Base-by-base conservation (phyloP, 1,284 basidiomycete species). In the Sporisorium scitamineum region DNA sequence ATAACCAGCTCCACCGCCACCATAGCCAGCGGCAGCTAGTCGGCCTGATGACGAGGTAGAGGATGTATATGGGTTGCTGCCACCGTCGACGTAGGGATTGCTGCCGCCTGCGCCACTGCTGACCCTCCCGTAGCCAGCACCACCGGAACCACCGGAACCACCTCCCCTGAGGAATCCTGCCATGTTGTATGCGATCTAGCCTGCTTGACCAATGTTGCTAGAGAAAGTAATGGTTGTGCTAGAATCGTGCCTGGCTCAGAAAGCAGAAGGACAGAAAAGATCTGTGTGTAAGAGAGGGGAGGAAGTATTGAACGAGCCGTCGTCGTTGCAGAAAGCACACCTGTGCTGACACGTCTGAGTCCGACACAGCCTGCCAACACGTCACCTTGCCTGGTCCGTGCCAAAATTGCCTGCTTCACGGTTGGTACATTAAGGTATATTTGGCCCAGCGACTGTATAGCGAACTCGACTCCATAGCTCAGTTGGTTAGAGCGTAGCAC, bases 401-500 rank as follows among this genome's bases (percentile, higher is more conserved):
- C 47, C 26, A n/a, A n/a, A n/a, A n/a, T n/a, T n/a, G n/a, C n/a
- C n/a, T 13, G 26, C 5, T 8, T 44, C 10, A 44, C 2, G 2
- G n/a, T n/a, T 18, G 52, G 41, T 13, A 20, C 32, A 34, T 51
- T 31, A 27, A 24, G 5, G 32, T 22, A 22, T 24, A 29, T 2
- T 26, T 27, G 13, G 66, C 27, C 37, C 14, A 5, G 7, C 3
- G 6, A 18, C 14, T 20, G 39, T n/a, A 42, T 42, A 4, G 39
- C 39, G 39, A 9, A 9, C n/a, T 42, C n/a, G 39, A 20, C 72
- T 67, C 68, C 64, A 47, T 77, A 70, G 75, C 75, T 77, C 75
- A 77, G 75, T 77, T 77, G 75, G 75, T 73, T 77, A 77, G 75
- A 77, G 75, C 75, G 75, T 77, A 67, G 70, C 70, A 77, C 75